phyloP scores from a whole-genome alignment of 1,284 basidiomycete species.

The Xerocomus minutiporus region DNA sequence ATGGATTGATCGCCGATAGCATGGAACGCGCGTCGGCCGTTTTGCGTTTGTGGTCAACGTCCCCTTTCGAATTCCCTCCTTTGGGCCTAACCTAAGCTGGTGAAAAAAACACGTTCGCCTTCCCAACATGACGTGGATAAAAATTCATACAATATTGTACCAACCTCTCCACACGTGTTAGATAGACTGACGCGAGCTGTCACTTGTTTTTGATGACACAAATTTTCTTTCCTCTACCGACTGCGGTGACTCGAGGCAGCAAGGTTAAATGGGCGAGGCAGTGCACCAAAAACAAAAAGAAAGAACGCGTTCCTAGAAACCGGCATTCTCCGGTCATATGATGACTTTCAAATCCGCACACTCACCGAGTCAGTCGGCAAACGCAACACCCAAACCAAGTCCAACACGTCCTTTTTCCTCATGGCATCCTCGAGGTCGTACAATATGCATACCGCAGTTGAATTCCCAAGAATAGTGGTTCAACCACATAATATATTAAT shows the following conservation, averaged over 20 bases:
- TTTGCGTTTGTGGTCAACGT: too few relatives aligned
- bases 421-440: conserved; percentile 14
- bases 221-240: not conserved
- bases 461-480: not conserved
- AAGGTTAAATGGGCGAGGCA: not conserved
- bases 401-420: conserved; percentile 5
- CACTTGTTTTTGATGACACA: not conserved
- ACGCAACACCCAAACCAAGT: not conserved
- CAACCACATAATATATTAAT: conserved; percentile 16
- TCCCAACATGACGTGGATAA: too few relatives aligned
- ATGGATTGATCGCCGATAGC: not conserved
- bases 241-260: not conserved
- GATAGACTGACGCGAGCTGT: not conserved
- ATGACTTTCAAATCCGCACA: not conserved
- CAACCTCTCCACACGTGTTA: not conserved
- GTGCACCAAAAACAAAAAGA: not conserved
- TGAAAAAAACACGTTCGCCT: too few relatives aligned
- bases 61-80: too few relatives aligned
- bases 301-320: not conserved
- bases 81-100: too few relatives aligned
- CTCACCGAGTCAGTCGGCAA: not conserved
- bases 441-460: not conserved
- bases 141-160: too few relatives aligned
- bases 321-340: not conserved
- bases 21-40: not conserved